Conservation (phyloP, 805 yeast species). For the Metschnikowia cubensis region DNA sequence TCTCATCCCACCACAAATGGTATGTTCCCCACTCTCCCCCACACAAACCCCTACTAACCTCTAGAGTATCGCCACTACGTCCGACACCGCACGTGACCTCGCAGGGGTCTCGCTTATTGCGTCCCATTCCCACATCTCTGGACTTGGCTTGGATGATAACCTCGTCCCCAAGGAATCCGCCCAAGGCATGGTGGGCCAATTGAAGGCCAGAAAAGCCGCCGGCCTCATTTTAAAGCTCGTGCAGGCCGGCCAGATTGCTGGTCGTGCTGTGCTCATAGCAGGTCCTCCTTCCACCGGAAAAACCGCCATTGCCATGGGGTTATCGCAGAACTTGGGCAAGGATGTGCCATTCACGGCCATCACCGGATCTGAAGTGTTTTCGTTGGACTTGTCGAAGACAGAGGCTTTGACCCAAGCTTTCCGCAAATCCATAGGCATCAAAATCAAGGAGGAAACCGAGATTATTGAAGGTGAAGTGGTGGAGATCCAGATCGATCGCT, state of each 20-base stretch:
- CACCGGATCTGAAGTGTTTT: conserved; percentile 90
- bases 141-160: conserved; percentile 92
- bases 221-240: conserved; percentile 92
- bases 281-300: conserved; percentile 99
- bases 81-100: conserved; percentile 29
- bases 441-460: conserved; percentile 95
- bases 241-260: conserved; percentile 91
- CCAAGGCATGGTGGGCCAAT: conserved; percentile 98
- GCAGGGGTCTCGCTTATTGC: conserved; percentile 71
- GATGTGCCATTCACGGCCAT: conserved; percentile 94
- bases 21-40: conserved; percentile 6
- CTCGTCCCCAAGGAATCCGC: conserved; percentile 71
- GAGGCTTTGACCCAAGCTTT: conserved; percentile 96
- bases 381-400: conserved; percentile 89
- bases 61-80: conserved; percentile 16
- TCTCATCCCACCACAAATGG: conserved; percentile 9
- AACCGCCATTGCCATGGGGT: conserved; percentile 96
- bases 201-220: conserved; percentile 92
- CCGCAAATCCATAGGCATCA: conserved; percentile 91
- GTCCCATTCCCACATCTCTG: conserved; percentile 97
- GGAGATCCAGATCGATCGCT: conserved; percentile 90
- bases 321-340: conserved; percentile 64
- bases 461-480: conserved; percentile 98
- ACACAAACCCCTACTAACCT: conserved; percentile 12
- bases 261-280: conserved; percentile 90